phyloP scores from a whole-genome alignment of 768 basidiomycete species.

The Tricholoma flavovirens region DNA sequence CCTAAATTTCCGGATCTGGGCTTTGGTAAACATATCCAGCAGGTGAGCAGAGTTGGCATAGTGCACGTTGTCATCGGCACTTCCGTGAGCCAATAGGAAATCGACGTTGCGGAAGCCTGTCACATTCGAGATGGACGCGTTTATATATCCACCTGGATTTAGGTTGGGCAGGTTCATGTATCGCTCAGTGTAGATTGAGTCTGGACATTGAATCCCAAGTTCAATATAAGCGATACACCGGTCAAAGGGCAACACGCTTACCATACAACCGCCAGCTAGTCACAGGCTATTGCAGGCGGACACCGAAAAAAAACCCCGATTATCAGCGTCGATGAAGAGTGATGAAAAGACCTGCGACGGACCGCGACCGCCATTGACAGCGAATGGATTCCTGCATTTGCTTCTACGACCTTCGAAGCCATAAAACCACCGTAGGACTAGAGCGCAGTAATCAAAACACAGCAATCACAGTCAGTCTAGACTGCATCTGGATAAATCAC shows the following conservation, averaged over 20 bases:
- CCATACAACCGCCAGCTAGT: conserved; percentile 83
- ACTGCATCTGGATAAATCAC: not conserved
- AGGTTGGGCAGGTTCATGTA: conserved; percentile 84
- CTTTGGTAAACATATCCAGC: conserved; percentile 87
- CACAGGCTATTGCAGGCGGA: conserved; percentile 53
- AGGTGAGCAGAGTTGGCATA: conserved; percentile 87
- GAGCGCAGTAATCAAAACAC: not conserved
- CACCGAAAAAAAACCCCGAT: not conserved
- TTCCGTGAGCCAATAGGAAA: conserved; percentile 87
- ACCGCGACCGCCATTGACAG: conserved; percentile 90
- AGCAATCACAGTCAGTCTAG: conserved; percentile 1
- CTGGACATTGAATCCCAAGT: conserved; percentile 29
- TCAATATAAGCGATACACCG: not conserved
- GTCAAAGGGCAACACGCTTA: conserved; percentile 25
- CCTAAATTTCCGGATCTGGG: conserved; percentile 64
- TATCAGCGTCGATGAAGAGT: conserved; percentile 2
- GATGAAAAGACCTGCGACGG: conserved; percentile 12
- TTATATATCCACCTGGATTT: conserved; percentile 86
- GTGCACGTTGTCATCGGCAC: conserved; percentile 96
- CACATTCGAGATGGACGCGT: conserved; percentile 83
- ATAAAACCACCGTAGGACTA: conserved; percentile 97
- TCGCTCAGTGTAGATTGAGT: conserved; percentile 95
- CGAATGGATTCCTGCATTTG: conserved; percentile 82
- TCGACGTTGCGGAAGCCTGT: conserved; percentile 78
- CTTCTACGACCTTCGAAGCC: conserved; percentile 89